These are phyloP conservation scores for Telopea speciosissima DNA, from an alignment of 177 flowering plant genomes.

Conservation along the genomic window DNA sequence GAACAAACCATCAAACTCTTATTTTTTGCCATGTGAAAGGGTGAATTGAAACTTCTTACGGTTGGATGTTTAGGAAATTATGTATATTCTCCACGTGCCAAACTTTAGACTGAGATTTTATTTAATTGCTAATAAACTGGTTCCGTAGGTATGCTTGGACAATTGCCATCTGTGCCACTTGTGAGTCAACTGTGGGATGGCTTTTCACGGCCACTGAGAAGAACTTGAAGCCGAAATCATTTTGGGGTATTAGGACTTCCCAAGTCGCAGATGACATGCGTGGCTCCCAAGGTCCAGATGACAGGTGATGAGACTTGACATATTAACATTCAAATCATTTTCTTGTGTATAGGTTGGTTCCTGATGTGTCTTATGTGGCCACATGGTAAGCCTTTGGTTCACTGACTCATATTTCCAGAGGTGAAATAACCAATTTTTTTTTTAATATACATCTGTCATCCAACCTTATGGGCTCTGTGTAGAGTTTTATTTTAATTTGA, in stretches of 20 bases:
- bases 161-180: constrained; percentile 48
- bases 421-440: no score
- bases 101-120: no score
- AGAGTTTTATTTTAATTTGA: no score
- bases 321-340: not conserved
- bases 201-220: constrained; percentile 60
- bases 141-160: constrained; percentile 88
- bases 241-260: constrained; percentile 76
- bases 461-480: no score
- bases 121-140: not conserved
- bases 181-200: constrained; percentile 83
- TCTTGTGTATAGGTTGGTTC: no score
- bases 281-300: not conserved
- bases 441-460: no score
- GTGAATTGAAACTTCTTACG: no score
- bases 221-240: constrained; percentile 61
- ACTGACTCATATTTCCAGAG: no score
- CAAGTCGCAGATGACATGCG: constrained; percentile 57
- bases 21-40: no score
- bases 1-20: no score
- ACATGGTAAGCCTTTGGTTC: not conserved
- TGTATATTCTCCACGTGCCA: no score
- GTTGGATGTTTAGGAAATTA: no score
- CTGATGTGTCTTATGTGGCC: not conserved
- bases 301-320: not conserved